Base-by-base conservation (phyloP, 176 grass and related monocot genomes). In the Canna indica region DNA sequence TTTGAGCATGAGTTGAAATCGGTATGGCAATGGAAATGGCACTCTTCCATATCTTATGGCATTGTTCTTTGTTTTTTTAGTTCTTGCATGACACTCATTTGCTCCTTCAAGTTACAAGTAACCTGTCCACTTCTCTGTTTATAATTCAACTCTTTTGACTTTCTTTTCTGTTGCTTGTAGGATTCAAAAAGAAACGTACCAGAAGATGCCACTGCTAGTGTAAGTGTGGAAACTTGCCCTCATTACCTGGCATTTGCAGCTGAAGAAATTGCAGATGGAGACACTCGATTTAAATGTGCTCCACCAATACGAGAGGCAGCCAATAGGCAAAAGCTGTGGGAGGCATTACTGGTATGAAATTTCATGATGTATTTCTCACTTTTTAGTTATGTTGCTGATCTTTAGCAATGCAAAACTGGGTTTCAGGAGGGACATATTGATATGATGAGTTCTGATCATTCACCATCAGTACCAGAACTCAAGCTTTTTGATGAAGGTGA, bases 391-490 rank as follows among this genome's bases (percentile, higher is more conserved):
- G n/a, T n/a, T n/a, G n/a, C n/a, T 64, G 2, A 12, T 58, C 64
- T 34, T 1, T 34, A 47, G 59, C 22, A 28, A 27, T 28, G 13
- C 44, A 42, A 20, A 44, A 59, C 16, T 60, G 52, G 1, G 27
- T 80, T 63, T 48, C 56, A 99, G 94, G 89, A 99, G 29, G 89
- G 84, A 14, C 84, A 99, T 38, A 90, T 99, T 69, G 94, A 99
- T 83, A 90, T 99, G 94, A 75, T 99, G 67, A 99, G 94, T 65
- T 99, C 94, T 17, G 94, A 99, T 73, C 94, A 99, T 73, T 99
- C 94, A n/a, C 94, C 94, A 2, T 88, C 94, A 26, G 66, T 82
- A 62, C 89, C 94, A 64, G 86, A 90, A 58, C 83, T 99, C 56
- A 99, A 99, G 71, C 77, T 93, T 27, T 83, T 93, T 84, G 86